Base-by-base conservation (phyloP, 805 yeast genomes). In the Peterozyma toletana region DNA sequence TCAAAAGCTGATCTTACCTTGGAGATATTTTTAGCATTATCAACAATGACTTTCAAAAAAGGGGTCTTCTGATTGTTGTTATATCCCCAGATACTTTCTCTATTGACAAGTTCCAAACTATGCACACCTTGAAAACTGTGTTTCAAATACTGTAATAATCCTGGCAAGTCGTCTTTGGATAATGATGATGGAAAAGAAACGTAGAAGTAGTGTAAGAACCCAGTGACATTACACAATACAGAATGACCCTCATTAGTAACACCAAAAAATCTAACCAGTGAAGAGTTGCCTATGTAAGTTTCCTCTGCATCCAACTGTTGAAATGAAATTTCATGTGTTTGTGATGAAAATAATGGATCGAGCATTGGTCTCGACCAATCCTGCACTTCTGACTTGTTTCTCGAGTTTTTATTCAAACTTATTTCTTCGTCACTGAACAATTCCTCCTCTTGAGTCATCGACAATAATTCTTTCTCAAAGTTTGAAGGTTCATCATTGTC, bases 291-390 rank as follows among this genome's bases (percentile, higher is more conserved):
- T 9, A 75, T 58, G 29, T 64, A 58, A 2, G 86, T 75, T 55
- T 93, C 99, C 55, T 93, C 98, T 1, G 95, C 96, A 60, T 93
- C 99, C 53, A 93, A 68, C 56, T 93, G 99, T 62, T 93, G 98
- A 59, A 90, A 90, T 1, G 75, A 70, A 27, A 85, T 70, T 53
- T 83, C 89, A 35, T 60, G 57, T 1, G 59, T 58, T 1, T 55
- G 53, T 2, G 83, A 72, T 43, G 73, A 66, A 49, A 82, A 78
- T 36, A 66, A 67, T 2, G 83, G 77, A 34, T 33, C 39, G 5
- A 78, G 53, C 0, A 73, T 68, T 0, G 93, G 85, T 50, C 91
- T 55, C 3, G 44, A 33, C 76, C 79, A 77, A 5, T 54, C 50
- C 40, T 66, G 71, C 40, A 58, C 56, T 37, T 55, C 56, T 4